Evolutionary conservation across 805 yeast species (phyloP), one percentile per base, ranked within the genome.

Genomic region (Candida railenensis): DNA sequence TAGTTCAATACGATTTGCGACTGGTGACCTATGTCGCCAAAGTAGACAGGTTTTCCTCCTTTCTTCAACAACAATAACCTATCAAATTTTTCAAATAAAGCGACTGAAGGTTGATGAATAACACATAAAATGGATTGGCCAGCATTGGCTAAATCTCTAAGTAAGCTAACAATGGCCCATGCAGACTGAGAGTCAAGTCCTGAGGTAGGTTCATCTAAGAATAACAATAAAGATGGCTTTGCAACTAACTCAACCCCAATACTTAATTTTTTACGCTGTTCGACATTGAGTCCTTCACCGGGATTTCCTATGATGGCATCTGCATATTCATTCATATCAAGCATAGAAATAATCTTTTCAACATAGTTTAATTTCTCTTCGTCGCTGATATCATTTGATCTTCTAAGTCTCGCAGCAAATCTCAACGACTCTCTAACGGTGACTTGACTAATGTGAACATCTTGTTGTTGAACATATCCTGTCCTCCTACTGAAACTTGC

Each of bases 101-200:
- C 73, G 34, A 89, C 88, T 16, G 89, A 83, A 50, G 90, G 90
- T 66, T 84, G 90, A 64, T 84, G 90, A 54, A 84, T 85, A 22
- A 89, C 85, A 69, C 89, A 85, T 59, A 84, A 69, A 61, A 84
- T 81, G 32, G 89, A 84, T 66, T 85, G 89, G 34, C 90, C 90
- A 49, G 82, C 81, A 58, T 78, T 76, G 12, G 88, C 86, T 49
- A 84, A 72, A 55, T 81, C 81, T 63, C 85, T 74, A 76, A 84
- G 72, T 55, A 84, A 77, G 60, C 79, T 77, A 59, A 83, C 80
- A 61, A 84, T 81, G 34, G 88, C 76, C 89, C 89, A 82, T 45
- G 71, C 87, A 65, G 73, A 83, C 62, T 81, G 85, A 18, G 85
- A 81, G 59, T 83, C 89, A 49, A 83, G 70, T 60, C 89, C 89